A percentile compares a stretch with the other conserved stretches of the same genome.
Conservation (phyloP, 345 rosid genomes). For the Citrus glauca region DNA sequence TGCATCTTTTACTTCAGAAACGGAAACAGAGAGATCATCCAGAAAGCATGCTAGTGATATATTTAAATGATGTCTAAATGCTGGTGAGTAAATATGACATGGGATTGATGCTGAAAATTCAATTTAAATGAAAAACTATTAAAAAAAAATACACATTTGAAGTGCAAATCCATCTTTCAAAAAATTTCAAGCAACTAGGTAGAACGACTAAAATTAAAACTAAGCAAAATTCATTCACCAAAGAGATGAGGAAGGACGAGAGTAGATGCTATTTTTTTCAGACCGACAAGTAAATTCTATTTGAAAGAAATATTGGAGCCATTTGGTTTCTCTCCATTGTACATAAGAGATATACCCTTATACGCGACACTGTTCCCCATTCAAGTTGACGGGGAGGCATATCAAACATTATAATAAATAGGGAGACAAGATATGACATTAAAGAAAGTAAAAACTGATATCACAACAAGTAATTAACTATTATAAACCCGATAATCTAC, state of each 20-base stretch:
- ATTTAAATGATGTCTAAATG: not conserved
- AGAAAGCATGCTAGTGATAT: not conserved
- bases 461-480: not conserved
- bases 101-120: not conserved
- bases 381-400: not conserved
- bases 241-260: not conserved
- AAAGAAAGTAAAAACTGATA: slow-evolving; percentile 1
- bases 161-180: not conserved
- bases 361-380: not conserved
- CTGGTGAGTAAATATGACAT: not conserved
- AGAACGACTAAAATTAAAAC: not conserved
- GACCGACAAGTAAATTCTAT: not conserved
- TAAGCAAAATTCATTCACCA: not conserved
- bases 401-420: not conserved
- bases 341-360: not conserved
- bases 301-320: not conserved
- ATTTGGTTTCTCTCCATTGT: not conserved
- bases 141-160: not conserved
- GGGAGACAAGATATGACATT: not conserved
- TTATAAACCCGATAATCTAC: slow-evolving; percentile 28
- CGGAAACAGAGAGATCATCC: not conserved
- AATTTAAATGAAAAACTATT: not conserved
- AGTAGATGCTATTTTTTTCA: not conserved
- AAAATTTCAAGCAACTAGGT: slow-evolving; percentile 4
- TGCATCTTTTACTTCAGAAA: not conserved